A percentile compares a stretch with the other conserved stretches of the same genome.
phyloP scores from a whole-genome alignment of 805 yeast species.

The Cyberlindnera maclurae region DNA sequence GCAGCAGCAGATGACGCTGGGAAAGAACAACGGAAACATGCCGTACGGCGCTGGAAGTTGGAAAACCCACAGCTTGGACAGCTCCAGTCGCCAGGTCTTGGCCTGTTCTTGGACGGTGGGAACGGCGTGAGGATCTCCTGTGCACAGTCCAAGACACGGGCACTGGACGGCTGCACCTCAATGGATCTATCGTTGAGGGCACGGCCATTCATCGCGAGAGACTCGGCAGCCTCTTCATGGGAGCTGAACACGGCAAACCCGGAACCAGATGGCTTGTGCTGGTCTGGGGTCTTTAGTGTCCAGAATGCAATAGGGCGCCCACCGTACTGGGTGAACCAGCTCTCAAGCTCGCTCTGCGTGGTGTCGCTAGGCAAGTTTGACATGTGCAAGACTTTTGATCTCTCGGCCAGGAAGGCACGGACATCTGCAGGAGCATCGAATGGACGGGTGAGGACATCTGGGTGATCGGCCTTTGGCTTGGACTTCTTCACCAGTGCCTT shows the following conservation, averaged over 20 bases:
- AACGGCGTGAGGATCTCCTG: constrained; percentile 77
- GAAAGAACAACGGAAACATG: constrained; percentile 88
- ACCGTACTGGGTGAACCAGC: constrained; percentile 86
- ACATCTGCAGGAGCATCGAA: constrained; percentile 73
- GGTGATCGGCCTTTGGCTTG: constrained; percentile 40
- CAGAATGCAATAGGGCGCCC: constrained; percentile 85
- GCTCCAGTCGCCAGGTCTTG: constrained; percentile 98
- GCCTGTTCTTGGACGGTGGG: constrained; percentile 79
- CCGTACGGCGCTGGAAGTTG: constrained; percentile 88
- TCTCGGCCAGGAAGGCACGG: constrained; percentile 56
- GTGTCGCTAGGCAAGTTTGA: constrained; percentile 80
- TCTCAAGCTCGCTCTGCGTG: constrained; percentile 83
- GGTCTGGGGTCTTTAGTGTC: constrained; percentile 66
- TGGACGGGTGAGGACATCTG: constrained; percentile 59
- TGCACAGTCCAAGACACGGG: constrained; percentile 71
- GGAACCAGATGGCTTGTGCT: constrained; percentile 43
- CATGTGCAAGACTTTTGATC: constrained; percentile 71
- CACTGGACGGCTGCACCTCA: constrained; percentile 84
- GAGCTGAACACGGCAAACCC: constrained; percentile 83
- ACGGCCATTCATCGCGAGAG: constrained; percentile 74
- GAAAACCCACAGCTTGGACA: constrained; percentile 95
- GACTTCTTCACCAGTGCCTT: constrained; percentile 40
- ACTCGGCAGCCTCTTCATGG: constrained; percentile 81
- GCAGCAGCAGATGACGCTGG: constrained; percentile 73
- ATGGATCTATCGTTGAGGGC: constrained; percentile 63